A percentile compares a stretch with the other conserved stretches of the same genome.
phyloP scores from a whole-genome alignment of 305 asterid genomes.

The Plantago rigida region DNA sequence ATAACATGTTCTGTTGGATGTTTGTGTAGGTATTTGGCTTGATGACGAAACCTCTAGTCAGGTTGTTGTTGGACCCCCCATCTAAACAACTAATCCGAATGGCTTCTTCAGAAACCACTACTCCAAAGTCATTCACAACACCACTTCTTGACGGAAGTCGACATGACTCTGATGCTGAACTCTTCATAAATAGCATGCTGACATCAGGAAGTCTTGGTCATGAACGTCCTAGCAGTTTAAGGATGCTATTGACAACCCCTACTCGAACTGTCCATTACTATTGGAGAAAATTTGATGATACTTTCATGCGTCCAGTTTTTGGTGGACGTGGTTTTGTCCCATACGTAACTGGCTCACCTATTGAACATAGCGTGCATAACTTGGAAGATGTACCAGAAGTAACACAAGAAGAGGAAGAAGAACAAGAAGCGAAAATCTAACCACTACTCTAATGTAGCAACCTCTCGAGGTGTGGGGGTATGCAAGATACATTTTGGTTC shows the following conservation, averaged over 20 bases:
- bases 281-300: slow-evolving; percentile 78
- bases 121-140: slow-evolving; percentile 46
- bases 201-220: slow-evolving; percentile 34
- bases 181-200: slow-evolving; percentile 32
- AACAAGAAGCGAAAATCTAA: too few species aligned
- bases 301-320: slow-evolving; percentile 86
- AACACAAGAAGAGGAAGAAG: too few species aligned
- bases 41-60: slow-evolving; percentile 70
- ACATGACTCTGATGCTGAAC: slow-evolving; percentile 41
- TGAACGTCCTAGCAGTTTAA: slow-evolving; percentile 56
- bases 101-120: slow-evolving; percentile 52
- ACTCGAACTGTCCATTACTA: slow-evolving; percentile 68
- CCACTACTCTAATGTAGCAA: too few species aligned
- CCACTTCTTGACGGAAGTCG: slow-evolving; percentile 55
- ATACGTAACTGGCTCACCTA: slow-evolving; percentile 70
- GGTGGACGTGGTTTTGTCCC: slow-evolving; percentile 95
- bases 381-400: slow-evolving; percentile 29
- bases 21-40: slow-evolving; percentile 68
- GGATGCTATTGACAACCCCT: slow-evolving; percentile 65
- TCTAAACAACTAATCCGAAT: slow-evolving; percentile 38
- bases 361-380: slow-evolving; percentile 37
- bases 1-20: too few species aligned
- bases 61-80: slow-evolving; percentile 47
- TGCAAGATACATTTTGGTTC: too few species aligned
- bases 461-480: too few species aligned